Base-by-base conservation (phyloP, 345 rosid genomes). In the Orychophragmus violaceus region DNA sequence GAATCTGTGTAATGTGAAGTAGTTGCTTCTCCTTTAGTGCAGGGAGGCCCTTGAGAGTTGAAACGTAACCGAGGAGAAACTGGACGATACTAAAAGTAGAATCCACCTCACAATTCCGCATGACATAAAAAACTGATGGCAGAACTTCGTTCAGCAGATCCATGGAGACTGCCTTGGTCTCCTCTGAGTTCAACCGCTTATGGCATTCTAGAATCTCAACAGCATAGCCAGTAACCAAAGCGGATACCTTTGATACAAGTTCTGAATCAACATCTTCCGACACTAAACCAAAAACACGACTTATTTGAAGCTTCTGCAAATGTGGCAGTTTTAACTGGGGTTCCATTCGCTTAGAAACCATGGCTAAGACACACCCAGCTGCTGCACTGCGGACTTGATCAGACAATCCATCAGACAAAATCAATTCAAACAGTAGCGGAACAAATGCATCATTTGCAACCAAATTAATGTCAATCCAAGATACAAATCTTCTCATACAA, bases 391-490 rank as follows among this genome's bases (percentile, higher is more conserved):
- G 91, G 66, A 90, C 77, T 71, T 85, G 86, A 49, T 85, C 92
- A 5, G 82, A 79, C 35, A 71, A 78, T 59, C 84, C 82, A 12
- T 84, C 81, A 16, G 74, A 81, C 83, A 90, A 60, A 68, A 90
- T 76, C 80, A 83, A 80, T 45, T 90, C 95, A 79, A 90, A 94
- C 63, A 94, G 74, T 7, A 90, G 69, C 0, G 92, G 90, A 65
- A 87, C 73, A 70, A 94, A 90, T 0, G 74, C 82, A 65, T 85
- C 85, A 71, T 94, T 94, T 21, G 79, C 92, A 56, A 94, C 82
- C 80, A 94, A 77, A 55, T 82, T 82, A 55, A 94, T 90, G 68
- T 94, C 99, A 56, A 94, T 90, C 99, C 97, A 94, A 24, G 95
- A 88, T 57, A 90, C 81, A 53, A 85, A 90, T 82, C 97, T 84